phyloP scores from a whole-genome alignment of 192 early-diverging fungal genomes.

The Dissophora globulifera region DNA sequence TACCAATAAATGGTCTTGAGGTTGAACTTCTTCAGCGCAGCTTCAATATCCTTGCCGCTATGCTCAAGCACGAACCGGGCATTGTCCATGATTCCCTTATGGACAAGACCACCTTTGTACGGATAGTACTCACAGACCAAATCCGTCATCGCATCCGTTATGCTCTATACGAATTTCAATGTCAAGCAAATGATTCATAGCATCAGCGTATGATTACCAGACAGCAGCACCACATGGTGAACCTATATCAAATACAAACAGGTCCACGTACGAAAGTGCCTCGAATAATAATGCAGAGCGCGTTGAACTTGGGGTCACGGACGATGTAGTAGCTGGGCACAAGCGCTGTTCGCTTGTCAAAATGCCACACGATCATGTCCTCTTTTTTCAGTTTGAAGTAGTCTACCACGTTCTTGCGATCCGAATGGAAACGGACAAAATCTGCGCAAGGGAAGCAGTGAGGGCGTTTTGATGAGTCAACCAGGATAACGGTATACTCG shows the following conservation, averaged over 20 bases:
- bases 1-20: constrained; percentile 50
- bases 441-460: constrained; percentile 18
- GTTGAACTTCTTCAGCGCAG: constrained; percentile 52
- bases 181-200: background rate
- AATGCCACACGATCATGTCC: constrained; percentile 58
- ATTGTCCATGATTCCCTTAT: constrained; percentile 56
- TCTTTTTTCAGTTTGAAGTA: constrained; percentile 56
- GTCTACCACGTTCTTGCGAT: constrained; percentile 51
- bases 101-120: constrained; percentile 56
- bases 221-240: background rate
- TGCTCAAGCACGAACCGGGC: constrained; percentile 51
- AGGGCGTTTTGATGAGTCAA: background rate
- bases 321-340: constrained; percentile 56
- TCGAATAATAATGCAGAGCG: constrained; percentile 53
- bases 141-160: constrained; percentile 57
- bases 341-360: constrained; percentile 47
- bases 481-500: background rate
- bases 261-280: constrained; percentile 52
- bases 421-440: constrained; percentile 54
- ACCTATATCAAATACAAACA: no score
- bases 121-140: constrained; percentile 55
- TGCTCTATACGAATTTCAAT: constrained; percentile 26
- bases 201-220: background rate
- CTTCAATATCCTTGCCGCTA: constrained; percentile 44
- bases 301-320: constrained; percentile 52